A percentile compares a stretch with the other conserved stretches of the same genome.
Evolutionary conservation across 345 rosid species (phyloP).

Genomic region (Euphorbia pulcherrima): DNA sequence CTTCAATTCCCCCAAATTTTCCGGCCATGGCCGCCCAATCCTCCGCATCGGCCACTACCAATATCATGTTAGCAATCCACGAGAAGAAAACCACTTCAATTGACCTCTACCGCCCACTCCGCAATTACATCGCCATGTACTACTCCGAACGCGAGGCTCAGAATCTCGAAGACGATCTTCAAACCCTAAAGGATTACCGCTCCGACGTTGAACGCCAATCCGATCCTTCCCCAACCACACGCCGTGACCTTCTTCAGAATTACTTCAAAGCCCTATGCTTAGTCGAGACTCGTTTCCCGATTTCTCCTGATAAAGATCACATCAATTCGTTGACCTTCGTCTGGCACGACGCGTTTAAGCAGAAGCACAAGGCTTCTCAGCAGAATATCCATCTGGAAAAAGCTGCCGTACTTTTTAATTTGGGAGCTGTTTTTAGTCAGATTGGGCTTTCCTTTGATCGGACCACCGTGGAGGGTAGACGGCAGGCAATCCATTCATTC

Average conservation of each 20-base stretch:
- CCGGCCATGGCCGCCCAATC: conserved; percentile 50
- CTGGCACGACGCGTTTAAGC: conserved; percentile 93
- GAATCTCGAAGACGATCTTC: conserved; percentile 89
- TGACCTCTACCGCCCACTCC: conserved; percentile 92
- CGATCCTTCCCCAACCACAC: conserved; percentile 68
- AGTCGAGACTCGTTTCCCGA: conserved; percentile 92
- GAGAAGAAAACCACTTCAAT: conserved; percentile 78
- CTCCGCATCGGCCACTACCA: conserved; percentile 46
- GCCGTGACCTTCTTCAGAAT: conserved; percentile 70
- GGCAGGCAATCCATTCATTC: conserved; percentile 86
- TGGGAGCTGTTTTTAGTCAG: conserved; percentile 85
- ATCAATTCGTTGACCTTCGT: conserved; percentile 67
- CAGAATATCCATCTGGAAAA: conserved; percentile 90
- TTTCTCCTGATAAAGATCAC: conserved; percentile 80
- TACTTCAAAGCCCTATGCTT: conserved; percentile 76
- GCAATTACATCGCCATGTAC: conserved; percentile 63
- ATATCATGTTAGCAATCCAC: conserved; percentile 85
- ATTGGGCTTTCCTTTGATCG: conserved; percentile 76
- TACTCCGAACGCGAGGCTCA: conserved; percentile 98
- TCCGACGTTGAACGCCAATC: conserved; percentile 71
- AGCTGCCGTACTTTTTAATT: conserved; percentile 80
- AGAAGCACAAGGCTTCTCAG: conserved; percentile 75
- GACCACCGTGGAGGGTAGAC: conserved; percentile 74
- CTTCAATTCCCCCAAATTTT: not conserved
- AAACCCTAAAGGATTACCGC: conserved; percentile 64